Conservation (phyloP, 306 rosid genomes). For the Lotus japonicus region DNA sequence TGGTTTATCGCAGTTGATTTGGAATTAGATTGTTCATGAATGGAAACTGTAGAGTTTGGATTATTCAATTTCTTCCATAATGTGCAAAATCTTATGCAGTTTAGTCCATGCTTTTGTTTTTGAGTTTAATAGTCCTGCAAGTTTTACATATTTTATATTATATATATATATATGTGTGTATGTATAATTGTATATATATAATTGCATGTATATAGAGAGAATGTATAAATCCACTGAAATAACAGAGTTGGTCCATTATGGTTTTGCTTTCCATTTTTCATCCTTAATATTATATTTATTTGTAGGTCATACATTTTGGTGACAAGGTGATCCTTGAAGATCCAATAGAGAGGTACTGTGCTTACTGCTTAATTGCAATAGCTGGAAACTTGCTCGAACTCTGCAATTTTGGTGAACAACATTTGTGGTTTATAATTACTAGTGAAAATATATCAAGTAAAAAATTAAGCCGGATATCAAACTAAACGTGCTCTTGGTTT, state of each 20-base stretch:
- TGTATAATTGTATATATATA: too few species aligned
- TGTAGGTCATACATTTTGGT: constrained; percentile 70
- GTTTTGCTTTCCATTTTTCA: neutral
- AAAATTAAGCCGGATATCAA: neutral
- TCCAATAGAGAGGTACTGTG: constrained; percentile 80
- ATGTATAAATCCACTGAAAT: neutral
- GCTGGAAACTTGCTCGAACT: neutral
- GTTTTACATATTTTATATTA: neutral
- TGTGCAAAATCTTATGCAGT: neutral
- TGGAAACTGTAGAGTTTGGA: neutral
- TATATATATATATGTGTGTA: neutral
- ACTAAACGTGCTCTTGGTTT: neutral
- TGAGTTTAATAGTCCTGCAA: neutral
- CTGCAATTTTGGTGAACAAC: neutral
- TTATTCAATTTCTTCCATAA: neutral
- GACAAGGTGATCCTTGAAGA: constrained; percentile 89
- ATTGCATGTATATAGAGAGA: too few species aligned
- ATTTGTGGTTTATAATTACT: neutral
- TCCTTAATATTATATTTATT: constrained; percentile 13
- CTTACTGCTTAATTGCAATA: neutral
- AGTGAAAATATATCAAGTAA: neutral
- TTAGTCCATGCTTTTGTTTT: neutral
- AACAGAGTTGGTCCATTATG: neutral
- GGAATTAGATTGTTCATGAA: neutral
- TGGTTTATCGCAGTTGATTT: constrained; percentile 17